Evolutionary conservation across 2,329 filamentous ascomycete genomes (phyloP), one percentile per base, ranked within the genome.

Genomic region (Macrophomina pseudophaseolina): DNA sequence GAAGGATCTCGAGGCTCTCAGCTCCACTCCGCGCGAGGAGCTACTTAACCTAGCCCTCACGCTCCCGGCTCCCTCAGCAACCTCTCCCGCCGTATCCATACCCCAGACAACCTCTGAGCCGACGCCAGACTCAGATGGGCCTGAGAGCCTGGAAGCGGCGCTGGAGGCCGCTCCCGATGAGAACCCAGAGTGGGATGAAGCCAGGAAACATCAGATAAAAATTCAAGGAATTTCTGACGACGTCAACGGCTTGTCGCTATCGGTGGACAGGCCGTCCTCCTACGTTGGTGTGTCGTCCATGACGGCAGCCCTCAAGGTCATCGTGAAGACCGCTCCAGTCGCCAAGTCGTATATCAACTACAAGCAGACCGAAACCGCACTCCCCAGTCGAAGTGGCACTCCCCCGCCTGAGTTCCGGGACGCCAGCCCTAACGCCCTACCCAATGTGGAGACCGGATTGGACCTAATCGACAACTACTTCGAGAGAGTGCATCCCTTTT

Each of bases 251-350:
- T 80, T 92, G 1, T 91, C 89, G 4, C 79, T 85, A 67, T 73
- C 85, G 5, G 86, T 90, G 66, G 85, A 88, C 51, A 86, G 88
- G 35, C 81, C 86, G 2, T 83, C 84, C 4, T 88, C 90, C 2
- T 92, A 92, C 72, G 81, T 92, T 3, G 90, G 90, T 1, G 88
- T 91, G 16, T 92, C 90, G 0, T 92, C 90, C 5, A 90, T 92
- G 73, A 90, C 91, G 72, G 90, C 90, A 1, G 90, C 90, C 1
- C 82, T 92, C 42, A 87, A 91, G 79, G 90, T 91, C 54, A 92
- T 93, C 70, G 81, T 84, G 40, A 82, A 80, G 76, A 81, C 86
- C 52, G 84, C 85, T 66, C 86, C 86, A 2, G 80, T 81, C 18
- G 81, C 82, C 33, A 78, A 80, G 48, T 75, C 81, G 1, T 81